Evolutionary conservation across 768 basidiomycete genomes (phyloP).

Genomic region (Suillus discolor): DNA sequence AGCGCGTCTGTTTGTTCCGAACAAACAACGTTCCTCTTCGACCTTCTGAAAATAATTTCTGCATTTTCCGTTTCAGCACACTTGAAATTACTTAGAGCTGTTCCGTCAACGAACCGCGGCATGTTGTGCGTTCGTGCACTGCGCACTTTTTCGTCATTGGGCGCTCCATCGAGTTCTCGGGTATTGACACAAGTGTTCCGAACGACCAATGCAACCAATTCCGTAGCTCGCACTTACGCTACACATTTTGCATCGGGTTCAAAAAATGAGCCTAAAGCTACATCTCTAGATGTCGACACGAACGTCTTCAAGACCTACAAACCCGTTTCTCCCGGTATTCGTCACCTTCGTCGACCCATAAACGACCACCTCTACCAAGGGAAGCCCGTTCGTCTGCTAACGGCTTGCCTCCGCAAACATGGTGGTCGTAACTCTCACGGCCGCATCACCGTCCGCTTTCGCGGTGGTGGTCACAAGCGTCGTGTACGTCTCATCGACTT

Average conservation of each 20-base stretch:
- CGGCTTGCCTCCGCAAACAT: slow-evolving; percentile 75
- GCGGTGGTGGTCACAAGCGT: slow-evolving; percentile 90
- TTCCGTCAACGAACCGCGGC: background rate
- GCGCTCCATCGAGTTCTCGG: slow-evolving; percentile 11
- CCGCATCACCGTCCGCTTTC: slow-evolving; percentile 82
- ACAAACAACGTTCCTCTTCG: slow-evolving; percentile 27
- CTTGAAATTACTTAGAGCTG: background rate
- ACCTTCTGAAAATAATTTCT: slow-evolving; percentile 10
- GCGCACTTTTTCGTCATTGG: slow-evolving; percentile 16
- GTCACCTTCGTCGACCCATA: slow-evolving; percentile 83
- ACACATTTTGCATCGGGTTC: slow-evolving; percentile 33
- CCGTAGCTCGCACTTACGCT: slow-evolving; percentile 36
- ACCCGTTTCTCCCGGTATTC: slow-evolving; percentile 82
- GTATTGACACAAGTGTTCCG: slow-evolving; percentile 13
- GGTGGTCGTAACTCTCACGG: slow-evolving; percentile 89
- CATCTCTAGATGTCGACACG: slow-evolving; percentile 43
- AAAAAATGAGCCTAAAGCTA: slow-evolving; percentile 33
- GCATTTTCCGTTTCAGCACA: slow-evolving; percentile 7
- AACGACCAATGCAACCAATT: slow-evolving; percentile 15
- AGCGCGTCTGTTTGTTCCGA: slow-evolving; percentile 36
- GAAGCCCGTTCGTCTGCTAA: slow-evolving; percentile 81
- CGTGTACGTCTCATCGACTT: slow-evolving; percentile 91
- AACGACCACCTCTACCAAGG: slow-evolving; percentile 85
- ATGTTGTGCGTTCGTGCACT: slow-evolving; percentile 26
- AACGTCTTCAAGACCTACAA: slow-evolving; percentile 86